Evolutionary conservation across 345 rosid genomes (phyloP).

Genomic region (Arabidopsis arenosa): DNA sequence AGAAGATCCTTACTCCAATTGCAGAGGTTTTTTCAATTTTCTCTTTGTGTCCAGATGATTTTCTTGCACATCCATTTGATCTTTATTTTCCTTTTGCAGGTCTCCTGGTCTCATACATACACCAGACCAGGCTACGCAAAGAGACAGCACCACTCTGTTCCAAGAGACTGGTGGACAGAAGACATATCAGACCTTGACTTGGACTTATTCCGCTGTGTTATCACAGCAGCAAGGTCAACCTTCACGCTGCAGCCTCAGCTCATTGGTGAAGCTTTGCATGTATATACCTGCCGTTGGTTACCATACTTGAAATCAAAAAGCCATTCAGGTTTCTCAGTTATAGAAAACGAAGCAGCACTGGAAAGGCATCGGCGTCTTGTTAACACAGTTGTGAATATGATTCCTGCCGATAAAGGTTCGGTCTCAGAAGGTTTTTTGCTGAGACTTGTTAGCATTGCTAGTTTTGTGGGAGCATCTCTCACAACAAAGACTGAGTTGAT

Average conservation of each 20-base stretch:
- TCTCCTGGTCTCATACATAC: slow-evolving; percentile 91
- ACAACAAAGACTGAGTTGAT: slow-evolving; percentile 77
- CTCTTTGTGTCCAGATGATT: slow-evolving; percentile 4
- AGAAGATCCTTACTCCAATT: slow-evolving; percentile 79
- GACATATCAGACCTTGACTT: slow-evolving; percentile 90
- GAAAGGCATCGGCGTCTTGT: slow-evolving; percentile 63
- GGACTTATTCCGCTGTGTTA: slow-evolving; percentile 81
- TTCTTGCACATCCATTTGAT: slow-evolving; percentile 21
- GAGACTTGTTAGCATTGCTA: slow-evolving; percentile 79
- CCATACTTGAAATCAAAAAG: slow-evolving; percentile 62
- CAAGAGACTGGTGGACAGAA: slow-evolving; percentile 99
- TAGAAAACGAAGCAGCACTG: slow-evolving; percentile 51
- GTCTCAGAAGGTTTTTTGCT: slow-evolving; percentile 82
- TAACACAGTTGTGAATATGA: slow-evolving; percentile 76
- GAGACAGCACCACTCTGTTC: slow-evolving; percentile 66
- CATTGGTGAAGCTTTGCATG: slow-evolving; percentile 93
- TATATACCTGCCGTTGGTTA: slow-evolving; percentile 88
- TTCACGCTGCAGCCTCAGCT: slow-evolving; percentile 73
- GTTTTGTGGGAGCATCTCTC: slow-evolving; percentile 67
- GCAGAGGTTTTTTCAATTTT: slow-evolving; percentile 56
- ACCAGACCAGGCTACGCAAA: slow-evolving; percentile 76
- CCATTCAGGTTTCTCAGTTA: slow-evolving; percentile 50
- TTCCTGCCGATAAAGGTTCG: slow-evolving; percentile 84
- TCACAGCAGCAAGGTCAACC: slow-evolving; percentile 71
- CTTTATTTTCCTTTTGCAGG: slow-evolving; percentile 52